phyloP scores from a whole-genome alignment of 2,329 filamentous ascomycete species.

The Teratosphaeriaceae sp. region DNA sequence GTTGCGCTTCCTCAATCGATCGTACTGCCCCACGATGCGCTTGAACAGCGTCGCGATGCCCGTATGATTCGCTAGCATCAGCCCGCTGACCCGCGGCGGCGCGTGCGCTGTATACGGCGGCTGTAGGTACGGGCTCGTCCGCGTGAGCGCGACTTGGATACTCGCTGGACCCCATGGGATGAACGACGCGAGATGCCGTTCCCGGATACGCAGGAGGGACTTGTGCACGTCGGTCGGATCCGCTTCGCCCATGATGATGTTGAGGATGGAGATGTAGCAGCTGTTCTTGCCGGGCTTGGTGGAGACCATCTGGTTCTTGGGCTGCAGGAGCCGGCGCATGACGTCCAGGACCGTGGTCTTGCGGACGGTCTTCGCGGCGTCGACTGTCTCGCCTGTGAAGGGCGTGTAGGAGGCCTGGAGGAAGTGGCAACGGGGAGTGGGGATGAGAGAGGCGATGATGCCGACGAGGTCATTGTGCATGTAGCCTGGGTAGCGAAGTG shows the following conservation, averaged over 20 bases:
- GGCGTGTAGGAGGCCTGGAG: slow-evolving; percentile 98
- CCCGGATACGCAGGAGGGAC: slow-evolving; percentile 89
- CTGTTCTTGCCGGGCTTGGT: slow-evolving; percentile 93
- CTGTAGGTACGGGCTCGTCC: slow-evolving; percentile 91
- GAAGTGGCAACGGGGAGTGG: slow-evolving; percentile 95
- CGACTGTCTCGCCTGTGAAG: slow-evolving; percentile 92
- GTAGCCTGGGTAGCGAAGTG: slow-evolving; percentile 92
- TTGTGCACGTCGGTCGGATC: slow-evolving; percentile 97
- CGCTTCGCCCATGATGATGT: slow-evolving; percentile 97
- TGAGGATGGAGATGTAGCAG: slow-evolving; percentile 98
- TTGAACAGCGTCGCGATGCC: slow-evolving; percentile 97
- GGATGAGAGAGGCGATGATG: slow-evolving; percentile 91
- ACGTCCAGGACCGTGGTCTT: slow-evolving; percentile 98
- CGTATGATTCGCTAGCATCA: slow-evolving; percentile 98
- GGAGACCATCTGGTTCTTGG: slow-evolving; percentile 99
- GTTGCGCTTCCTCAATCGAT: slow-evolving; percentile 89
- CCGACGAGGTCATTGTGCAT: slow-evolving; percentile 99
- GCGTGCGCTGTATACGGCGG: slow-evolving; percentile 92
- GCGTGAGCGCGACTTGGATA: slow-evolving; percentile 94
- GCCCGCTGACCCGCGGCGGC: slow-evolving; percentile 77
- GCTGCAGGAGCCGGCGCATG: slow-evolving; percentile 90
- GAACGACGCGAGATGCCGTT: slow-evolving; percentile 88
- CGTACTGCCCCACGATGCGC: slow-evolving; percentile 85
- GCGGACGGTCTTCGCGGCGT: slow-evolving; percentile 93
- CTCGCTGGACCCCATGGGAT: slow-evolving; percentile 98